Evolutionary conservation across 441 rosid species (phyloP), one percentile per base, ranked within the genome.

Genomic region (Omphalea diandra): DNA sequence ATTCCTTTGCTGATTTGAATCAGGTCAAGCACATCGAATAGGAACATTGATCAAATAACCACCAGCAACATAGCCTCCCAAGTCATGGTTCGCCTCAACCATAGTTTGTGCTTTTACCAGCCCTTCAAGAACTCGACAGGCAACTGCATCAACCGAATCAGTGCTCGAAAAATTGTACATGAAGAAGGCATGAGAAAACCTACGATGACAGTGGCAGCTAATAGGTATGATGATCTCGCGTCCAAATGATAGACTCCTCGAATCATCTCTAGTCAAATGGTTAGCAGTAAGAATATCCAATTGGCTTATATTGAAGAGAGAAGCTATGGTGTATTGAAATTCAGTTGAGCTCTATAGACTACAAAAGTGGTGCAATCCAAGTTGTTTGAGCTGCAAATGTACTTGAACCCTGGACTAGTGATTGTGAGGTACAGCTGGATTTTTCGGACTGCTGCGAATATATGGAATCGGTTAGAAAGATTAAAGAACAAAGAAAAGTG

Each of bases 11-110:
- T 75, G 77, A 24, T 72, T 36, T 24, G 46, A 38, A 67, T 14
- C 40, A 18, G 84, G 75, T 63, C 84, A 77, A 77, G 77, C 84
- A 31, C 84, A 77, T 58, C 76, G 73, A 66, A 81, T 73, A 2
- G 79, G 73, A 17, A 77, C 76, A 59, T 62, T 70, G 65, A 81
- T 69, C 65, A 29, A 38, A 61, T 43, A 55, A 71, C 38, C 46
- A 55, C n/a, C 73, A 41, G 65, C 18, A 46, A 4, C 18, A 18
- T 22, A 63, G 20, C 3, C 61, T 54, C 40, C 53, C 10, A 53
- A 46, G 35, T 33, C 60, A 0, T 75, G 68, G 38, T 77, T 77
- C 58, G 69, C 69, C 9, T 73, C 56, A 5, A 44, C 9, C 2
- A 81, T 58, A 66, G 56, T 69, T n/a, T 66, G 74, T 14, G 53